phyloP scores from a whole-genome alignment of 2,329 filamentous ascomycete species.

The Balansia obtecta region DNA sequence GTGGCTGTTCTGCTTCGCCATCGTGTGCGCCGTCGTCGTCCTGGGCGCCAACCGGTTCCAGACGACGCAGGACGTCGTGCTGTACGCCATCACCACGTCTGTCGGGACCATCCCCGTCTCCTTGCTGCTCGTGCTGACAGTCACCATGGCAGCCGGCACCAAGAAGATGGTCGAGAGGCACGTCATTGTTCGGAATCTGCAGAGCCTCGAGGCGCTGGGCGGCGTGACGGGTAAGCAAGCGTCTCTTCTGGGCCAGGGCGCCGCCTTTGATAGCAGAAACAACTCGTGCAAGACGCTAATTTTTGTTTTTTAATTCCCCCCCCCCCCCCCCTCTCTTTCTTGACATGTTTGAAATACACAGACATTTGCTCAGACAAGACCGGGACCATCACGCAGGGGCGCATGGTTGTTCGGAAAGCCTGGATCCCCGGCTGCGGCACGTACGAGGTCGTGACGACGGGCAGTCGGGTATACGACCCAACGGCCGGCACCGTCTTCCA shows the following conservation, averaged over 20 bases:
- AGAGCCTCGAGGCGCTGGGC: conserved; percentile 35
- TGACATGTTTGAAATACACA: conserved; percentile 2
- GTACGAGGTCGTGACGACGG: conserved; percentile 18
- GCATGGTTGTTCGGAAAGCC: conserved; percentile 16
- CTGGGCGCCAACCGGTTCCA: conserved; percentile 24
- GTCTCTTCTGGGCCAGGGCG: too few relatives aligned
- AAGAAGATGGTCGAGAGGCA: conserved; percentile 34
- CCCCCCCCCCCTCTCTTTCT: too few relatives aligned
- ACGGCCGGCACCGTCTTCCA: conserved; percentile 13
- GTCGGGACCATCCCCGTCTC: conserved; percentile 34
- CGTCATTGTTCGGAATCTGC: conserved; percentile 35
- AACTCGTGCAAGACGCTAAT: too few relatives aligned
- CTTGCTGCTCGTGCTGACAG: conserved; percentile 35
- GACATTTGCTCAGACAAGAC: conserved; percentile 21
- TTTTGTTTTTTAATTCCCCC: too few relatives aligned
- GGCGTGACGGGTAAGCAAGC: conserved; percentile 36
- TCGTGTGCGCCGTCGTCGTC: conserved; percentile 27
- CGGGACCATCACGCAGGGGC: conserved; percentile 22
- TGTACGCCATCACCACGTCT: conserved; percentile 27
- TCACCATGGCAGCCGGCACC: conserved; percentile 38
- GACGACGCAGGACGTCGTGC: conserved; percentile 21
- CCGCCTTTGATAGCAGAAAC: too few relatives aligned
- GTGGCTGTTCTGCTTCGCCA: conserved; percentile 46
- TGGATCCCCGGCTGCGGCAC: conserved; percentile 20
- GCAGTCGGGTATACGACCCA: conserved; percentile 18